A percentile compares a stretch with the other conserved stretches of the same genome.
phyloP scores from a whole-genome alignment of 108 stramenopile species.

The Fistulifera solaris region DNA sequence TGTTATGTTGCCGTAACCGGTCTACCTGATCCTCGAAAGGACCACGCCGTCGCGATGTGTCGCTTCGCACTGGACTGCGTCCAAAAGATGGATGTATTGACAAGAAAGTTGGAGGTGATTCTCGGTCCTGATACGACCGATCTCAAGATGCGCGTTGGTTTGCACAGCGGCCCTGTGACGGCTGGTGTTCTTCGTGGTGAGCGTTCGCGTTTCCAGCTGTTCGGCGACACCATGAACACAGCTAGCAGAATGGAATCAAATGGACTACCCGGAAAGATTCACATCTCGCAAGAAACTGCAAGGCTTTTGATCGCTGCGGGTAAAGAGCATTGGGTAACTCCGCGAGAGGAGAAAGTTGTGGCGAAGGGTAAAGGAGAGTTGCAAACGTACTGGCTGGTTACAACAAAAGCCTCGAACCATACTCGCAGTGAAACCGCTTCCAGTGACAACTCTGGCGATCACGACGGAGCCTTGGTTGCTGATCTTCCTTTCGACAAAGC shows the following conservation, averaged over 20 bases:
- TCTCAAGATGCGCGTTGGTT: slow-evolving; percentile 36
- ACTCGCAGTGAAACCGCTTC: neutral
- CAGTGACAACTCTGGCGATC: neutral
- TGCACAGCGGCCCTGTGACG: slow-evolving; percentile 39
- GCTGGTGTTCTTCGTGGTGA: slow-evolving; percentile 32
- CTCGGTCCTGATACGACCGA: slow-evolving; percentile 16
- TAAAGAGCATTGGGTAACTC: slow-evolving; percentile 13
- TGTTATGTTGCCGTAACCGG: slow-evolving; percentile 11
- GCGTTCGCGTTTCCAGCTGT: slow-evolving; percentile 9
- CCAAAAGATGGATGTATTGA: neutral
- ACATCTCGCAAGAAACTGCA: slow-evolving; percentile 30
- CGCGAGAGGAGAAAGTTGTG: slow-evolving; percentile 24
- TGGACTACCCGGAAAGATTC: slow-evolving; percentile 21
- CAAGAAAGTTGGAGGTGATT: neutral
- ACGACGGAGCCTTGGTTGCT: neutral
- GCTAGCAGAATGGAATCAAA: slow-evolving; percentile 41
- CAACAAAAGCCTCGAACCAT: too few relatives aligned
- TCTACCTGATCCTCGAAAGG: slow-evolving; percentile 24
- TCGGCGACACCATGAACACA: slow-evolving; percentile 40
- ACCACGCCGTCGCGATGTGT: slow-evolving; percentile 27
- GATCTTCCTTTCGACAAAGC: too few relatives aligned
- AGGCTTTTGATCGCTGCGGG: slow-evolving; percentile 22
- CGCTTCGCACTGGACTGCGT: slow-evolving; percentile 13
- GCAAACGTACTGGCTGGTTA: slow-evolving; percentile 24
- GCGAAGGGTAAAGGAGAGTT: slow-evolving; percentile 43